Evolutionary conservation across 148 eudicot genomes (phyloP).

Genomic region (Polygonum maritimum): DNA sequence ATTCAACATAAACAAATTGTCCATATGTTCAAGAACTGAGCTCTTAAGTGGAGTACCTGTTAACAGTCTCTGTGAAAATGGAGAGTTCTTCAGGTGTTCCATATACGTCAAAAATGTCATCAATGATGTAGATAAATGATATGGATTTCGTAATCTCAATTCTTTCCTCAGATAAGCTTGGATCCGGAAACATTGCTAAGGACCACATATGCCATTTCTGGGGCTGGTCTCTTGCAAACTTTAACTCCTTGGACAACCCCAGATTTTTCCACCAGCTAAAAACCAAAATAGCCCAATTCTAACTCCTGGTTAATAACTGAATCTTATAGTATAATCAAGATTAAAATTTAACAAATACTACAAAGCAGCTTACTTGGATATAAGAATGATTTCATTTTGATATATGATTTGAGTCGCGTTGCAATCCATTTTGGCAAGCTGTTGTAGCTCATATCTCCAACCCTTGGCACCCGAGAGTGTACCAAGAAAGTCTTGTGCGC

Average conservation of each 20-base stretch:
- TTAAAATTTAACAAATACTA: neutral
- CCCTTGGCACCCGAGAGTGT: neutral
- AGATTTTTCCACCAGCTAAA: constrained; percentile 60
- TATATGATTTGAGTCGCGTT: constrained; percentile 12
- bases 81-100: constrained; percentile 45
- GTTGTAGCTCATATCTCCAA: constrained; percentile 15
- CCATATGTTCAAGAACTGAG: neutral
- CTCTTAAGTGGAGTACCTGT: constrained; percentile 21
- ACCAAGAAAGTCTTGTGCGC: constrained; percentile 6
- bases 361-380: constrained; percentile 28
- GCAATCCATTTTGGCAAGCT: constrained; percentile 24
- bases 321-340: neutral
- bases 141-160: constrained; percentile 48
- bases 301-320: too few species aligned
- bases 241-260: constrained; percentile 26
- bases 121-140: constrained; percentile 52
- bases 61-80: constrained; percentile 49
- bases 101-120: constrained; percentile 63
- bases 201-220: constrained; percentile 51
- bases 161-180: constrained; percentile 33
- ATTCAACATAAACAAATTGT: neutral
- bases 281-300: neutral
- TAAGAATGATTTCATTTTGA: constrained; percentile 28
- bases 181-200: constrained; percentile 30
- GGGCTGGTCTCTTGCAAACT: constrained; percentile 35